Evolutionary conservation across 371 early-diverging fungal genomes (phyloP).

Genomic region (Fennellomyces sp.): DNA sequence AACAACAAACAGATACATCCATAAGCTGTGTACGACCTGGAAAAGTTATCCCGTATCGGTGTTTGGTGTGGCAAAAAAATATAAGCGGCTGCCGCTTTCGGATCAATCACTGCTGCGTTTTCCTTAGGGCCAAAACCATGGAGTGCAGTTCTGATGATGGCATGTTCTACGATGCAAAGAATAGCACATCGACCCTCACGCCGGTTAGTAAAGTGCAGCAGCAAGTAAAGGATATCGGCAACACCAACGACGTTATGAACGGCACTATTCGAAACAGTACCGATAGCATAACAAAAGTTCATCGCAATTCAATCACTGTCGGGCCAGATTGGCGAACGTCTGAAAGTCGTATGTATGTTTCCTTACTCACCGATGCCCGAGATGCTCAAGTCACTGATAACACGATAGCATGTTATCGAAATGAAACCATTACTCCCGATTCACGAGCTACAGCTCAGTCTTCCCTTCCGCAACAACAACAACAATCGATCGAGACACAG

Average conservation of each 20-base stretch:
- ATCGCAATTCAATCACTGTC: not conserved
- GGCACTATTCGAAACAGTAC: not conserved
- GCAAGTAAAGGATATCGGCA: not conserved
- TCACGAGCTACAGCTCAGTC: too few relatives aligned
- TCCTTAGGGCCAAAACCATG: not conserved
- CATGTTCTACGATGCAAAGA: not conserved
- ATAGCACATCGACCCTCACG: not conserved
- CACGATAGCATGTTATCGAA: too few relatives aligned
- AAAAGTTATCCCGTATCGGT: too few relatives aligned
- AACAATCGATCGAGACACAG: not conserved
- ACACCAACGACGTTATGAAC: not conserved
- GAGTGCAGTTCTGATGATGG: slow-evolving; percentile 1
- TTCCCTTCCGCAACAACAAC: not conserved
- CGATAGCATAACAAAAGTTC: not conserved
- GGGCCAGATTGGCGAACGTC: slow-evolving; percentile 4
- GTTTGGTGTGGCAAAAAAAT: too few relatives aligned
- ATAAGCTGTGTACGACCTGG: too few relatives aligned
- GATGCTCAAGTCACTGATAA: too few relatives aligned
- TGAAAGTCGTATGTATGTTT: slow-evolving; percentile 12
- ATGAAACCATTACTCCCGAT: too few relatives aligned
- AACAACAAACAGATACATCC: too few relatives aligned
- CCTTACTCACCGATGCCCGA: too few relatives aligned
- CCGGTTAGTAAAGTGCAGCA: not conserved
- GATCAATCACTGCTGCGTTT: not conserved
- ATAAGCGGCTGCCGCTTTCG: too few relatives aligned